A percentile compares a stretch with the other conserved stretches of the same genome.
These are phyloP conservation scores for Pyrus communis DNA, from an alignment of 306 rosid genomes.

Conservation along the genomic window DNA sequence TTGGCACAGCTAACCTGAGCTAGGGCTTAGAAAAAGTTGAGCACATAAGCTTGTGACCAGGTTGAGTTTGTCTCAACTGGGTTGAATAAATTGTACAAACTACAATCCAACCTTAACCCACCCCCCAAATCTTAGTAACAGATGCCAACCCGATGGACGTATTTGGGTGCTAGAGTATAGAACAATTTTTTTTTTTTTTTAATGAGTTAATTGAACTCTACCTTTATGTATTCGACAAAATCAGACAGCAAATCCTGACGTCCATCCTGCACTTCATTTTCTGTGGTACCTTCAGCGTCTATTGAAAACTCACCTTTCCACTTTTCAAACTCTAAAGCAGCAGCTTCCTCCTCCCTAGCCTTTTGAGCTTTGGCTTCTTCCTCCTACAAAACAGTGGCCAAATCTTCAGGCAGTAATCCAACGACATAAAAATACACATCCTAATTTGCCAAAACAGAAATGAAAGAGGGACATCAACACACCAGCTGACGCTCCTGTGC, in stretches of 20 bases:
- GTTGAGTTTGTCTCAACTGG: background rate
- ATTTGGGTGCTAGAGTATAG: background rate
- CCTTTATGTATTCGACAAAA: constrained; percentile 91
- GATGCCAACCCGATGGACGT: too few species aligned
- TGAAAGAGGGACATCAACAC: constrained; percentile 14
- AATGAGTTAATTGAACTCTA: constrained; percentile 18
- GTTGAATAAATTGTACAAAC: background rate
- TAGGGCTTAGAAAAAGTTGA: background rate
- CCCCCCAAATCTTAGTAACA: background rate
- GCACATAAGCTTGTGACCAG: background rate
- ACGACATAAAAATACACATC: background rate
- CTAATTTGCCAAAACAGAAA: background rate
- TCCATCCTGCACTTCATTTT: constrained; percentile 65
- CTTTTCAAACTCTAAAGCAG: constrained; percentile 90
- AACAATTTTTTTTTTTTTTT: background rate
- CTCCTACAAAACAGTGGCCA: constrained; percentile 49
- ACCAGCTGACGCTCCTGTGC: constrained; percentile 72
- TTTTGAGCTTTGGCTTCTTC: constrained; percentile 85
- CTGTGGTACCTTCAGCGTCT: constrained; percentile 90
- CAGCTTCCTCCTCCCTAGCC: constrained; percentile 94
- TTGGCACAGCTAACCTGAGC: background rate
- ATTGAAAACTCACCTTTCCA: constrained; percentile 96
- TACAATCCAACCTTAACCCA: background rate
- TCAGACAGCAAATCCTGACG: constrained; percentile 59
- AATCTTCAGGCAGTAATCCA: constrained; percentile 12